Evolutionary conservation across 495 filamentous ascomycete species (phyloP).

Genomic region (Penicillium silybi): DNA sequence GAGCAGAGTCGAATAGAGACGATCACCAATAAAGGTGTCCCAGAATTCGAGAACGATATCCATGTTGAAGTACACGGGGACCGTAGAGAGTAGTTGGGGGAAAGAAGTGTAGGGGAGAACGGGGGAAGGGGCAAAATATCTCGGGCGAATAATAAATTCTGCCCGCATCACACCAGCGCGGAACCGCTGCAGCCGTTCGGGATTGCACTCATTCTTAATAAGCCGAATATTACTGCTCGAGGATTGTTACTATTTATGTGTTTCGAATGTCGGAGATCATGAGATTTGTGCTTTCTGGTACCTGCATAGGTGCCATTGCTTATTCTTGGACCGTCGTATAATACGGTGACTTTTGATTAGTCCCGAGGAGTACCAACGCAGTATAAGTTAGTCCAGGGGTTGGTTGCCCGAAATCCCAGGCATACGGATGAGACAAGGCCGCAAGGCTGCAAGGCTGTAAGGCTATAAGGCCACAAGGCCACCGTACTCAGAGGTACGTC

Average conservation of each 20-base stretch:
- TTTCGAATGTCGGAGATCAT: neutral
- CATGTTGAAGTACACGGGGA: constrained; percentile 47
- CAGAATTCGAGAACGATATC: constrained; percentile 84
- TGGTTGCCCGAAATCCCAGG: neutral
- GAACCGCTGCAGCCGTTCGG: constrained; percentile 33
- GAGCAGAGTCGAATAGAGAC: constrained; percentile 66
- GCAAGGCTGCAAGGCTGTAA: too few species aligned
- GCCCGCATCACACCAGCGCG: constrained; percentile 40
- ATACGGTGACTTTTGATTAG: neutral
- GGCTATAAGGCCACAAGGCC: neutral
- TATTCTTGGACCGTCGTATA: neutral
- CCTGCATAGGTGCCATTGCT: neutral
- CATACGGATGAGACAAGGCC: neutral
- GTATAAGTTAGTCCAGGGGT: neutral
- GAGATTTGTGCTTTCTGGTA: neutral
- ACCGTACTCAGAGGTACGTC: constrained; percentile 12
- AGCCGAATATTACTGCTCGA: constrained; percentile 2
- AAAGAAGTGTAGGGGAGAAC: neutral
- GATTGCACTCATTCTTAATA: constrained; percentile 14
- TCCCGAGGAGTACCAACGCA: neutral
- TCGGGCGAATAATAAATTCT: constrained; percentile 25
- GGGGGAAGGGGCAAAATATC: constrained; percentile 4
- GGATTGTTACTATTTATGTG: neutral
- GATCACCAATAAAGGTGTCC: constrained; percentile 83
- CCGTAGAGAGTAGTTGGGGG: neutral